Base-by-base conservation (phyloP, 768 basidiomycete genomes). In the Candolleomyces eurysporus region DNA sequence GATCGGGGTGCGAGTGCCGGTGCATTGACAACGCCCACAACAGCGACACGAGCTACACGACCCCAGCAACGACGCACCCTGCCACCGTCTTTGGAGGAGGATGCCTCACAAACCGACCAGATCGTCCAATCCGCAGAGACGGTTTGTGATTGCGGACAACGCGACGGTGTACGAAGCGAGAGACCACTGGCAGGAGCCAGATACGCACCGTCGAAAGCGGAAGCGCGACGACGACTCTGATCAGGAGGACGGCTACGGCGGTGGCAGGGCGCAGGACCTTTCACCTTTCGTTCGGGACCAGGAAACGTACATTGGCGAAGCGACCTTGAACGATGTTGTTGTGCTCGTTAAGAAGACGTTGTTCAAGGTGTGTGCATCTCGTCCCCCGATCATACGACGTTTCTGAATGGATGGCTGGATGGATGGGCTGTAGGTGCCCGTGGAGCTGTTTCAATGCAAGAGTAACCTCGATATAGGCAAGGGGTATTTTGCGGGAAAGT, bases 291-390 rank as follows among this genome's bases (percentile, higher is more conserved):
- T 65, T 13, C 63, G 67, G 19, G 73, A 83, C 57, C 64, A 72
- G 0, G 68, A 72, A 31, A 83, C 78, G 60, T 84, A 76, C 64
- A 71, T 72, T 51, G 72, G 72, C 0, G 73, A 73, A 36, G 58
- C 36, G 56, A 22, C 40, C 4, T 7, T 17, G 72, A 59, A 80
- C 78, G 21, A 73, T 74, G 51, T 79, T 45, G 72, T 80, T 32
- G 64, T 85, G 0, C 73, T 78, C 36, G 78, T 84, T 14, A 74
- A 73, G 62, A 76, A 75, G 45, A 78, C 72, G 0, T 59, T 84
- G 19, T 85, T 84, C 75, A 83, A 82, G 76, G 84, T 84, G 65
- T 39, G 65, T 61, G 7, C 32, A 17, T 26, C 21, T 5, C 9
- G 14, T 11, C 26, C 1, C 6, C 0, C 10, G 10, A 36, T 11